Evolutionary conservation across 169 alveolate species (phyloP).

Genomic region (Cryptosporidium xiaoi): DNA sequence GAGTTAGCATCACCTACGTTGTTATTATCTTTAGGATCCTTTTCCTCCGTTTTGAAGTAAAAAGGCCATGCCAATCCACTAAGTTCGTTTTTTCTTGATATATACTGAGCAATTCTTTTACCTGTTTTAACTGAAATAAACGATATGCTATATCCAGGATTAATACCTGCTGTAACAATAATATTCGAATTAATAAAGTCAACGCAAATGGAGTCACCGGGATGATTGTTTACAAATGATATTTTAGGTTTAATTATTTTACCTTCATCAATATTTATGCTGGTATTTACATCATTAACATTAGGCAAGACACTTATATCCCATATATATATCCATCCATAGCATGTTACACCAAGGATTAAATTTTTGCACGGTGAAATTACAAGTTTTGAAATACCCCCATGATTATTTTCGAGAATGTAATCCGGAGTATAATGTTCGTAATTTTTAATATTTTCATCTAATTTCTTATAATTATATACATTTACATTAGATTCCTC

Average conservation of each 20-base stretch:
- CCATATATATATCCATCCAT: constrained; percentile 73
- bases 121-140: constrained; percentile 66
- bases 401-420: constrained; percentile 66
- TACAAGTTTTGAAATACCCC: constrained; percentile 42
- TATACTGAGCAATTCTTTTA: constrained; percentile 16
- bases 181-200: constrained; percentile 50
- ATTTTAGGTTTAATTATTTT: constrained; percentile 14
- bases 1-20: too few species aligned
- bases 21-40: not conserved
- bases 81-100: constrained; percentile 37
- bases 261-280: not conserved
- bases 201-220: constrained; percentile 60
- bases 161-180: constrained; percentile 55
- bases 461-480: constrained; percentile 11
- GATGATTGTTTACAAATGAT: constrained; percentile 26
- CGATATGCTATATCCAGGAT: constrained; percentile 52
- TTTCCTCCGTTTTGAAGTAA: constrained; percentile 34
- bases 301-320: constrained; percentile 1
- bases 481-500: constrained; percentile 59
- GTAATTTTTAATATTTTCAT: not conserved
- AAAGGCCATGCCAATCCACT: constrained; percentile 72
- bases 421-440: not conserved
- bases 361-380: constrained; percentile 37
- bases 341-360: constrained; percentile 57
- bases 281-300: not conserved